Conservation (phyloP, 192 early-diverging fungal species). For the Coemansia sp. region DNA sequence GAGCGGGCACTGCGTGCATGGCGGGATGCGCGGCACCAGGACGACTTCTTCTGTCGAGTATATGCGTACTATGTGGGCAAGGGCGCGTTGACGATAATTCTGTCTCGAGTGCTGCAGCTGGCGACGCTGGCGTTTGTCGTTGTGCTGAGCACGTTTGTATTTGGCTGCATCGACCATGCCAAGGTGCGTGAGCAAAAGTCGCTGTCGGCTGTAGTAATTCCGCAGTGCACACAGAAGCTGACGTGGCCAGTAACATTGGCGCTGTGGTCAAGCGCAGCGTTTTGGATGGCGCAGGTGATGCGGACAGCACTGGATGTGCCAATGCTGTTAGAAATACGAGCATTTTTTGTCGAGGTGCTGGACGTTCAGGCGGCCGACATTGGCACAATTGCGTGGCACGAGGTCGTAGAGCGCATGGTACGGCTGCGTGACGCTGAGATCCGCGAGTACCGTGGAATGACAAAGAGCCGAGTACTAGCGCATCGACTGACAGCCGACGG, state of each 20-base stretch:
- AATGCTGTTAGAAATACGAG: conserved; percentile 73
- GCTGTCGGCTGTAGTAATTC: conserved; percentile 74
- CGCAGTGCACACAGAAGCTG: conserved; percentile 72
- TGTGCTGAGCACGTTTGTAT: conserved; percentile 81
- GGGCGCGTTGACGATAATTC: conserved; percentile 79
- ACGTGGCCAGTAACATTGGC: conserved; percentile 59
- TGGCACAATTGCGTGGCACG: conserved; percentile 83
- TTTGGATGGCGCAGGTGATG: conserved; percentile 76
- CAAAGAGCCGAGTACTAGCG: conserved; percentile 47
- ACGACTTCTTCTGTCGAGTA: conserved; percentile 75
- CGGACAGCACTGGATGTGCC: conserved; percentile 70
- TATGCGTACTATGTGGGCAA: conserved; percentile 90
- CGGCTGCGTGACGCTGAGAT: conserved; percentile 68
- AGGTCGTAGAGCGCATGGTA: conserved; percentile 75
- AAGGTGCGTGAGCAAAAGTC: conserved; percentile 66
- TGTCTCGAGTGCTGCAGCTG: conserved; percentile 75
- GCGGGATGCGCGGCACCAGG: conserved; percentile 82
- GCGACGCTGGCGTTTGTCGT: conserved; percentile 88
- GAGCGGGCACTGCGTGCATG: conserved; percentile 78
- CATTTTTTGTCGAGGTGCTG: conserved; percentile 80
- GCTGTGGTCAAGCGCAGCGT: conserved; percentile 65
- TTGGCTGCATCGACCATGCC: conserved; percentile 88
- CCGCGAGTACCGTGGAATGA: conserved; percentile 50
- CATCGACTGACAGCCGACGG: conserved; percentile 66
- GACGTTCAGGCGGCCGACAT: conserved; percentile 78